Percentiles rank a stretch among this genome's conserved stretches.
Conservation (phyloP, 805 yeast species). For the Candida oleophila region DNA sequence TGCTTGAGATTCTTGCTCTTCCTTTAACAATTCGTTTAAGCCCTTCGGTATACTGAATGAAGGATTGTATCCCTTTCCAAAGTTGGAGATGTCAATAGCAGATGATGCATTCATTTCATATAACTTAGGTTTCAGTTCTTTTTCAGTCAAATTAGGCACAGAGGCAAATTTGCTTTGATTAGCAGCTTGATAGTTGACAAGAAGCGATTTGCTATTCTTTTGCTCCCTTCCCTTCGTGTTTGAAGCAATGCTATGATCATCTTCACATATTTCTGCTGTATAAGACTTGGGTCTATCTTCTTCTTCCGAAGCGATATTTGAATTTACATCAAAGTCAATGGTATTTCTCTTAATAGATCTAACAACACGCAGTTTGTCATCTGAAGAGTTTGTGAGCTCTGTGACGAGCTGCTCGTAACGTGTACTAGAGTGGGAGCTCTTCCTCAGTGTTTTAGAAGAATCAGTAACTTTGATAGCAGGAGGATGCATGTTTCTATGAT, state of each 20-base stretch:
- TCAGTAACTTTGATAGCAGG: background rate
- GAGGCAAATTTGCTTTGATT: conserved; percentile 12
- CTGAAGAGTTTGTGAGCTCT: conserved; percentile 10
- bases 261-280: conserved; percentile 17
- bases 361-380: conserved; percentile 1
- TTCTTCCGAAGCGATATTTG: background rate
- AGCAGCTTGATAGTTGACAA: conserved; percentile 2
- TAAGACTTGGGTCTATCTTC: conserved; percentile 22
- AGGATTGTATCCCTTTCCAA: conserved; percentile 40
- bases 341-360: conserved; percentile 11
- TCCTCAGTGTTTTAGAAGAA: background rate
- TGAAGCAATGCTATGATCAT: background rate
- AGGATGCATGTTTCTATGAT: background rate
- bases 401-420: conserved; percentile 7
- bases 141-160: conserved; percentile 15
- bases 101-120: conserved; percentile 30
- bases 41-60: conserved; percentile 24
- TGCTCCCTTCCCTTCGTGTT: background rate
- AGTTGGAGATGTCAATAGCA: conserved; percentile 37
- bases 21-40: conserved; percentile 10
- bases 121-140: conserved; percentile 3
- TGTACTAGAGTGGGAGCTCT: background rate
- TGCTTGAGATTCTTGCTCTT: background rate
- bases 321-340: background rate
- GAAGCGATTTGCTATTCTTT: background rate